Percentiles rank a stretch among this genome's conserved stretches.
phyloP scores from a whole-genome alignment of 352 stramenopile genomes.

The Phytophthora niederhauseri region DNA sequence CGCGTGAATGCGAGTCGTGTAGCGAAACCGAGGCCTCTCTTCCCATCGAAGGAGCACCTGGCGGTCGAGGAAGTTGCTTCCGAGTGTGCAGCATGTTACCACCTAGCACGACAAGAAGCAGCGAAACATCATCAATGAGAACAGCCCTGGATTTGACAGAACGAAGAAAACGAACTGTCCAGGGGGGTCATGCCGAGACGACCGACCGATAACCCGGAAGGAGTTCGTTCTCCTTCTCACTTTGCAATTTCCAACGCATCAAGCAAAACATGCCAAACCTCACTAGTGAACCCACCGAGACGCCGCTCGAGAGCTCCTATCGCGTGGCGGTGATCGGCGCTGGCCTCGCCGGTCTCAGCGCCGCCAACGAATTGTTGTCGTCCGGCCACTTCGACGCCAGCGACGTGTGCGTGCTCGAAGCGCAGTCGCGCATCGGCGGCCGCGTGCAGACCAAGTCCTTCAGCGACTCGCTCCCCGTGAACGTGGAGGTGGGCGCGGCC shows the following conservation, averaged over 20 bases:
- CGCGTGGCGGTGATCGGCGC: constrained; percentile 61
- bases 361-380: constrained; percentile 47
- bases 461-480: constrained; percentile 46
- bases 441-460: constrained; percentile 61
- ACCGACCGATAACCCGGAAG: not conserved
- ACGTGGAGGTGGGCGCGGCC: constrained; percentile 60
- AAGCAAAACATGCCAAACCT: constrained; percentile 31
- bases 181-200: not conserved
- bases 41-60: constrained; percentile 17
- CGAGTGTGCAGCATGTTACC: constrained; percentile 15
- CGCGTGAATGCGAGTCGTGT: constrained; percentile 19
- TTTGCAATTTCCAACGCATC: constrained; percentile 32
- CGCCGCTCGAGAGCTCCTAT: constrained; percentile 21
- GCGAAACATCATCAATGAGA: constrained; percentile 30
- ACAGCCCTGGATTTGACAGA: constrained; percentile 2
- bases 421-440: constrained; percentile 52
- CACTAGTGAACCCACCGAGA: constrained; percentile 17
- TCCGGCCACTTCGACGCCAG: constrained; percentile 36
- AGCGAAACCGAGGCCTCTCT: constrained; percentile 25
- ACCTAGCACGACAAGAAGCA: not conserved
- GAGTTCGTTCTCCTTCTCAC: constrained; percentile 10
- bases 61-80: not conserved
- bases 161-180: not conserved
- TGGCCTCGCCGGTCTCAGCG: constrained; percentile 47
- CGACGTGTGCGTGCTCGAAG: constrained; percentile 60